Evolutionary conservation across 2,329 filamentous ascomycete genomes (phyloP), one percentile per base, ranked within the genome.

Genomic region (Rutstroemia sp.): DNA sequence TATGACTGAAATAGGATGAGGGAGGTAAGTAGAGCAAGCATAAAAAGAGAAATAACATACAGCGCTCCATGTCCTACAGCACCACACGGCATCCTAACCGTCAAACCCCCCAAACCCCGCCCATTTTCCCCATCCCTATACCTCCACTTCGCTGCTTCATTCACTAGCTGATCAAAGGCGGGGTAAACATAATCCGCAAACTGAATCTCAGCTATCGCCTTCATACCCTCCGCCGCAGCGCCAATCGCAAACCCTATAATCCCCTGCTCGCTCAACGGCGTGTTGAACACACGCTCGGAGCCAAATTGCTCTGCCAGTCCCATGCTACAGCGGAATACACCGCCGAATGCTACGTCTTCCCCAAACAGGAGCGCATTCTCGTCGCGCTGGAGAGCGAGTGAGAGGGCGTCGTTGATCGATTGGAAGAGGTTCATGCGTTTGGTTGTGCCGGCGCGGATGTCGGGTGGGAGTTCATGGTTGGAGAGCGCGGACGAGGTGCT

Each of bases 301-400:
- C 94, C 94, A 70, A 94, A 95, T 56, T 89, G 89, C 60, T 91
- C 88, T 34, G 90, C 84, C 16, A 99, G 79, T 65, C 92, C 89
- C 84, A 94, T 92, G 34, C 89, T 92, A 73, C 91, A 96, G 56
- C 94, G 82, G 69, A 99, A 99, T 16, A 99, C 94, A 54, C 94
- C 94, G 44, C 94, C 94, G 65, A 99, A 99, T 14, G 94, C 89
- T 7, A 99, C 91, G 69, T 99, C 94, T 72, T 99, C 94, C 44
- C 94, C 94, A 67, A 99, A 99, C 9, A 99, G 79, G 56, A 97
- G 76, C 21, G 96, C 90, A 17, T 86, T 84, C 61, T 95, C 89
- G 65, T 96, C 92, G 38, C 86, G 82, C 16, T 87, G 82, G 27
- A 99, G 79, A 23, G 92, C 89, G 58, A 87, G 88, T 21, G 88